Base-by-base conservation (phyloP, 2,329 filamentous ascomycete genomes). In the Biscogniauxia mediterranea region DNA sequence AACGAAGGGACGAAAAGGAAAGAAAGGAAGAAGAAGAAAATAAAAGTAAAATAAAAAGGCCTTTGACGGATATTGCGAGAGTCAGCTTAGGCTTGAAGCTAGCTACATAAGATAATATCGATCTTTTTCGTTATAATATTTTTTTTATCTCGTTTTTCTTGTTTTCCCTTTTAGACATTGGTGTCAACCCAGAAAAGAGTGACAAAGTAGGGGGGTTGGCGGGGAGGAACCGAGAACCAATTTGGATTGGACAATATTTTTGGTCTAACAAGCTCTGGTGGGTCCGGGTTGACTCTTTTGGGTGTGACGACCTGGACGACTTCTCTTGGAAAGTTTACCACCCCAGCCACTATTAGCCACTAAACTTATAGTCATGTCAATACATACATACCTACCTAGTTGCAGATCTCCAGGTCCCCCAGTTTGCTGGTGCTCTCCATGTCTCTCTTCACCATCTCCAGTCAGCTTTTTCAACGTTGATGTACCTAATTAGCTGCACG, bases 211-310 rank as follows among this genome's bases (percentile, higher is more conserved):
- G 66, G 64, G 55, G 60, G 61, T 65, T 64, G 60, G 66, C 64
- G 63, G 69, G 67, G 64, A 68, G 65, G 59, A 68, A 66, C 63
- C 66, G 65, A 71, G 26, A 38, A 17, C 17, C 50, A 54, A 5
- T 32, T 50, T 13, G 55, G 25, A 70, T 71, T 70, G 69, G 68
- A 9, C 25, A 15, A 64, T 66, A 13, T 59, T 65, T 68, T 65
- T 52, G 57, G 56, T 28, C 4, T 28, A 59, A 59, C 57, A 59
- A 9, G 50, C 56, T 54, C 49, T 11, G 55, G 50, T 56, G 60
- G 60, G 52, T 55, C 28, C 49, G 13, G 52, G 57, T 62, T 66
- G 58, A 20, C 66, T 64, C 3, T 23, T 61, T 67, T 59, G 23
- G 67, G 66, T 62, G 63, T 64, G 61, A 64, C 61, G 52, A 50